Evolutionary conservation across 345 rosid genomes (phyloP).

Genomic region (Brassica cretica): DNA sequence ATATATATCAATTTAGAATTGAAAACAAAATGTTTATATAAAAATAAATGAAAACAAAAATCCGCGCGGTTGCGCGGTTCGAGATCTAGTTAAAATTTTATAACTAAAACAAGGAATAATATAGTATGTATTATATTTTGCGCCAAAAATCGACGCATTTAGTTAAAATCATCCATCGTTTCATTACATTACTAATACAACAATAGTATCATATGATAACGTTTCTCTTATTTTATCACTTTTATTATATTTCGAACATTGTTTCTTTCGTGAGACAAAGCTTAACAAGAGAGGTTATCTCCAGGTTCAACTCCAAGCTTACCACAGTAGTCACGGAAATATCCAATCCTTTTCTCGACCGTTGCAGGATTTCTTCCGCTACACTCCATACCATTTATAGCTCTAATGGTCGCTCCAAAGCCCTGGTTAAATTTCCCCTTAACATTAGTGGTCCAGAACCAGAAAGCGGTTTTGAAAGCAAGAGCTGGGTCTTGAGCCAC

Average conservation of each 20-base stretch:
- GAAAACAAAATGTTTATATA: no score
- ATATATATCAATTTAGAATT: no score
- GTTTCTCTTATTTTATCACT: neutral
- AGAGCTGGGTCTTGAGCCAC: slow-evolving; percentile 57
- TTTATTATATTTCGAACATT: slow-evolving; percentile 3
- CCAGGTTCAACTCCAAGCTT: slow-evolving; percentile 56
- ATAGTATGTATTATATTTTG: neutral
- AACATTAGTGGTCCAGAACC: slow-evolving; percentile 68
- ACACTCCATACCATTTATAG: slow-evolving; percentile 61
- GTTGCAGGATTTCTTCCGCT: slow-evolving; percentile 38
- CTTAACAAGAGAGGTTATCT: slow-evolving; percentile 55
- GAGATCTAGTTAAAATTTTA: no score
- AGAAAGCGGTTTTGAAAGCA: slow-evolving; percentile 63
- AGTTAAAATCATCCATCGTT: neutral
- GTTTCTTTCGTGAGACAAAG: neutral
- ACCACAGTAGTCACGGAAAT: slow-evolving; percentile 50
- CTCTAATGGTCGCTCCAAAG: slow-evolving; percentile 63
- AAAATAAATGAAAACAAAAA: no score
- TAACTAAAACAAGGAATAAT: neutral
- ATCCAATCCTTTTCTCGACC: slow-evolving; percentile 44
- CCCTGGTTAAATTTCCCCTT: slow-evolving; percentile 48
- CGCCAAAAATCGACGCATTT: neutral
- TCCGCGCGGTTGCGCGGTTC: no score
- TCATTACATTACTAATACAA: slow-evolving; percentile 5
- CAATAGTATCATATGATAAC: neutral